Percentiles rank a stretch among this genome's conserved stretches.
Conservation (phyloP, 2,329 filamentous ascomycete species). For the Macrophomina pseudophaseolina region DNA sequence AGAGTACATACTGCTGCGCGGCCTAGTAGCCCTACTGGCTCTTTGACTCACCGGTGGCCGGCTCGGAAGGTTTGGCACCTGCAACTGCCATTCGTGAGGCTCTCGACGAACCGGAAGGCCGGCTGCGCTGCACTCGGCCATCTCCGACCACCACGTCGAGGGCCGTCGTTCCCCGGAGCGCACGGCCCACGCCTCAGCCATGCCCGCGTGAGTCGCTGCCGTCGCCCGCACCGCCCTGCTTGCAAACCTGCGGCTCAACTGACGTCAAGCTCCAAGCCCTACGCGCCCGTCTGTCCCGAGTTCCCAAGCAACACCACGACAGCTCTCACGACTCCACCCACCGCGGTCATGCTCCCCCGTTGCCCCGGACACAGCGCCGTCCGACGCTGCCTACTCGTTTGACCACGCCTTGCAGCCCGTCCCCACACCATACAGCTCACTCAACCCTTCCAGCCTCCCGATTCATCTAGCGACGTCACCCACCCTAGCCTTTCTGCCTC, state of each 20-base stretch:
- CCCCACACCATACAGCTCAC: neutral
- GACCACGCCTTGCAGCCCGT: neutral
- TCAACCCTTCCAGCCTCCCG: constrained; percentile 1
- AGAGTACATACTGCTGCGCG: neutral
- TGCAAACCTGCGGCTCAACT: constrained; percentile 14
- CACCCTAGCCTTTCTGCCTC: neutral
- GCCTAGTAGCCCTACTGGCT: constrained; percentile 4
- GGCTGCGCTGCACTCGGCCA: neutral
- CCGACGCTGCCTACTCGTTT: neutral
- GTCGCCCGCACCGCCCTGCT: neutral
- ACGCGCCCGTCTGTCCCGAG: neutral
- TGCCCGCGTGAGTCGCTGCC: neutral
- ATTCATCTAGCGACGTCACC: constrained; percentile 15
- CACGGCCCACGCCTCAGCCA: constrained; percentile 9
- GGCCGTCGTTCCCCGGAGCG: neutral
- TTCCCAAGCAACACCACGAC: constrained; percentile 7
- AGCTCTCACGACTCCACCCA: neutral
- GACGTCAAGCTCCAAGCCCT: constrained; percentile 18
- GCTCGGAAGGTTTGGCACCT: constrained; percentile 1
- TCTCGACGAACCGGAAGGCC: constrained; percentile 20
- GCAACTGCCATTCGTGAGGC: constrained; percentile 14
- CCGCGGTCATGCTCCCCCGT: constrained; percentile 3
- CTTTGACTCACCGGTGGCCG: constrained; percentile 19
- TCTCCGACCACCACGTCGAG: constrained; percentile 4
- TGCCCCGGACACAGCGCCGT: constrained; percentile 4